Percentiles rank a stretch among this genome's conserved stretches.
Evolutionary conservation across 805 yeast genomes (phyloP).

Genomic region (Komagataella pastoris): DNA sequence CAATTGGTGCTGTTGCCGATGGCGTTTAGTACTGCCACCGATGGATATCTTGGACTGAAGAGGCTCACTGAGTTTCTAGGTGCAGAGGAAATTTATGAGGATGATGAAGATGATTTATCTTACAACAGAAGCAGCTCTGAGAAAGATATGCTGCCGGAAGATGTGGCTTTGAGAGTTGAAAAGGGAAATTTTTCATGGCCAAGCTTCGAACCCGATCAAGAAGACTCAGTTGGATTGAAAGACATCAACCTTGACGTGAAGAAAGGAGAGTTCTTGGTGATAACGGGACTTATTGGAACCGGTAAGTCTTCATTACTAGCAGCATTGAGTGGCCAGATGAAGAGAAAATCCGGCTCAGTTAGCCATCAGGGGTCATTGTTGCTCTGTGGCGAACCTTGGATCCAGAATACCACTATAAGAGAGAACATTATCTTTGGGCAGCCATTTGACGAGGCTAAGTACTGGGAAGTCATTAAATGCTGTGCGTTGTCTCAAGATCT

Average conservation of each 20-base stretch:
- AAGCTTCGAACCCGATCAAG: conserved; percentile 14
- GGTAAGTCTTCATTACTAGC: conserved; percentile 67
- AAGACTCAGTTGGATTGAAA: conserved; percentile 31
- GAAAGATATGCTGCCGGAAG: background rate
- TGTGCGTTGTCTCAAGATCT: conserved; percentile 62
- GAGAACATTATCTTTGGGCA: conserved; percentile 64
- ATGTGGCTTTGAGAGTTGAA: background rate
- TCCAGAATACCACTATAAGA: conserved; percentile 66
- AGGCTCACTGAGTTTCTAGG: conserved; percentile 38
- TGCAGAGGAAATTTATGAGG: conserved; percentile 10
- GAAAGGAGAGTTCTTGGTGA: conserved; percentile 53
- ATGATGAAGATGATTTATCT: conserved; percentile 14
- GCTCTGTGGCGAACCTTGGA: conserved; percentile 63
- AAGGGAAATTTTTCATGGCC: conserved; percentile 39
- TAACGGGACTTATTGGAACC: conserved; percentile 68
- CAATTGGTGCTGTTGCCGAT: conserved; percentile 61
- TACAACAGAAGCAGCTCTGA: conserved; percentile 13
- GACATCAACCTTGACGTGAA: conserved; percentile 36
- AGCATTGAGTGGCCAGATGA: conserved; percentile 66
- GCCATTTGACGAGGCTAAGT: conserved; percentile 34
- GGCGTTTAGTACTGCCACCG: conserved; percentile 50
- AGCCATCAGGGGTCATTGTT: conserved; percentile 37
- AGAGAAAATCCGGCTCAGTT: conserved; percentile 35
- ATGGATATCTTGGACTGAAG: conserved; percentile 40
- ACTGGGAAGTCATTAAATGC: conserved; percentile 40